A percentile compares a stretch with the other conserved stretches of the same genome.
These are phyloP conservation scores for Seiridium cupressi DNA, from an alignment of 2,329 filamentous ascomycete genomes.

Conservation along the genomic window DNA sequence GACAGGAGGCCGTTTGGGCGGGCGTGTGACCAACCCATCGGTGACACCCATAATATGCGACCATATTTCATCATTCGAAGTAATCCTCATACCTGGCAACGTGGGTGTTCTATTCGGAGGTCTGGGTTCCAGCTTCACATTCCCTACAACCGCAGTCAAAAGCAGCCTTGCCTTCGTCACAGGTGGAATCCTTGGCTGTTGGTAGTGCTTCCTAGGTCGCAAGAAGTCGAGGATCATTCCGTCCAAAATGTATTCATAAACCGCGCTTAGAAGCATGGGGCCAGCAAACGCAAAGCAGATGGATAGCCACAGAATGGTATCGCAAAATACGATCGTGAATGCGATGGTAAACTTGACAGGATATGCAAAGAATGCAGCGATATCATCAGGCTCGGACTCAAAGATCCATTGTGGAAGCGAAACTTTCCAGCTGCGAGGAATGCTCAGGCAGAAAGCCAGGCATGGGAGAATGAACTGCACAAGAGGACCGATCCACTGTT, in stretches of 20 bases:
- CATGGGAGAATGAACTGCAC: conserved; percentile 34
- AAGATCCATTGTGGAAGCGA: conserved; percentile 42
- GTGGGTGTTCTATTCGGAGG: background rate
- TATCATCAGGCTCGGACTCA: conserved; percentile 59
- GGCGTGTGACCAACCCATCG: conserved; percentile 13
- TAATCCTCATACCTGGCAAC: background rate
- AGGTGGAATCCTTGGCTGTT: conserved; percentile 6
- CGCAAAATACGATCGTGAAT: background rate
- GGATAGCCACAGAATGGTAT: conserved; percentile 7
- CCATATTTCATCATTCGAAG: background rate
- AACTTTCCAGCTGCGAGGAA: conserved; percentile 30
- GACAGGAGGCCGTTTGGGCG: too few relatives aligned
- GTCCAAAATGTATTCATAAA: conserved; percentile 28
- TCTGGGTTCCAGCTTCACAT: conserved; percentile 21
- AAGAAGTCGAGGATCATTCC: conserved; percentile 27
- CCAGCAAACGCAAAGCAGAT: conserved; percentile 8
- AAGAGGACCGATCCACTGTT: conserved; percentile 31
- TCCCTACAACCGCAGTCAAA: conserved; percentile 27
- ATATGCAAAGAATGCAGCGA: conserved; percentile 24
- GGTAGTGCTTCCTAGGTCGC: conserved; percentile 12
- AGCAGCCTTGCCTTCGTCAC: conserved; percentile 24
- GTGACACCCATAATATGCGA: background rate
- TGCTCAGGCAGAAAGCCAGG: conserved; percentile 33
- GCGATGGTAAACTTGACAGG: conserved; percentile 20
- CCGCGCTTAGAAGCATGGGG: conserved; percentile 14